phyloP scores from a whole-genome alignment of 108 stramenopile genomes.

The Pseudonitzschia multiseries region DNA sequence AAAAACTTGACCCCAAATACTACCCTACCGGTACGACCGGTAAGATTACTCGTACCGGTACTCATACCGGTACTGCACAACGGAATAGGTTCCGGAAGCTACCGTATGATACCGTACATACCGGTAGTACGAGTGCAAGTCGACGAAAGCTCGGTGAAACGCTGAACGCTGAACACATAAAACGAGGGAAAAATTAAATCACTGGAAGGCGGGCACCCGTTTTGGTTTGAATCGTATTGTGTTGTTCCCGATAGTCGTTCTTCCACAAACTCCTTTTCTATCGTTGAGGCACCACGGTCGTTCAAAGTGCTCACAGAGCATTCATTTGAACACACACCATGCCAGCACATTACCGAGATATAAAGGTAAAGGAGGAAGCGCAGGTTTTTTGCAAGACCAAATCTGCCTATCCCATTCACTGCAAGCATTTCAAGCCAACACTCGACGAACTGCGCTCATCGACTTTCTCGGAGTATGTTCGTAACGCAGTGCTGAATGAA shows the following conservation, averaged over 20 bases:
- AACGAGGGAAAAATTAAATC: too few species aligned
- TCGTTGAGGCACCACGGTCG: background rate
- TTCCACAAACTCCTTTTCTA: background rate
- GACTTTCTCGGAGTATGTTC: conserved; percentile 76
- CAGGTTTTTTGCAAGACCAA: conserved; percentile 23
- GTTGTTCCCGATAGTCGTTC: background rate
- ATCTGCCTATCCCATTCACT: conserved; percentile 25
- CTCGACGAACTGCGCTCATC: conserved; percentile 56
- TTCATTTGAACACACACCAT: background rate
- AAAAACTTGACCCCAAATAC: too few species aligned
- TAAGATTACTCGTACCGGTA: too few species aligned
- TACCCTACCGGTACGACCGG: too few species aligned
- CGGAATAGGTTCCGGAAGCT: too few species aligned
- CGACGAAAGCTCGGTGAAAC: too few species aligned
- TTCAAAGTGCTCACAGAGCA: background rate
- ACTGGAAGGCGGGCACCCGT: too few species aligned
- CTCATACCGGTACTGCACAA: too few species aligned
- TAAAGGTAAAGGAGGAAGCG: conserved; percentile 23
- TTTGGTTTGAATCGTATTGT: too few species aligned
- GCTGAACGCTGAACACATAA: too few species aligned
- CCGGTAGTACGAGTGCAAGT: too few species aligned
- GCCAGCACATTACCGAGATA: conserved; percentile 25
- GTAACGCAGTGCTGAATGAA: conserved; percentile 55
- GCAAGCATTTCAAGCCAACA: conserved; percentile 53
- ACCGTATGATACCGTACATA: too few species aligned